These are phyloP conservation scores for Solanum hybrid DNA, from an alignment of 305 asterid species.

Conservation along the genomic window DNA sequence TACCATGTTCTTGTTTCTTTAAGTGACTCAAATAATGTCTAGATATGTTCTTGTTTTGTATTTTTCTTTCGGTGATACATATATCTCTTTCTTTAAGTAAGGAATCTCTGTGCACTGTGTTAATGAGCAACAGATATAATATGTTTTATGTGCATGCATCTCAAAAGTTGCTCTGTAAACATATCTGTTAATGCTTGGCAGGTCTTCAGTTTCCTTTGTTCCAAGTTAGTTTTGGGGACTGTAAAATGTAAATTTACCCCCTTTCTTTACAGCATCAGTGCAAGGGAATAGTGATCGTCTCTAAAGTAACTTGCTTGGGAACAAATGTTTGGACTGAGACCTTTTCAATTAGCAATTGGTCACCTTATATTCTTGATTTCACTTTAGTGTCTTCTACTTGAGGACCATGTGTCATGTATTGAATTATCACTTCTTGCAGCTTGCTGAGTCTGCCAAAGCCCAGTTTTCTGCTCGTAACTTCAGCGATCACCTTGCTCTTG, in stretches of 20 bases:
- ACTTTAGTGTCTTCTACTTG: background rate
- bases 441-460: conserved; percentile 92
- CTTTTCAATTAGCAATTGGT: background rate
- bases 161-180: background rate
- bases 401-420: conserved; percentile 7
- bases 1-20: background rate
- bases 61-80: background rate
- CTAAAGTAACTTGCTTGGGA: background rate
- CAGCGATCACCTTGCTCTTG: conserved; percentile 84
- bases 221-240: background rate
- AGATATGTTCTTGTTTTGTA: background rate
- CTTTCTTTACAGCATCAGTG: background rate
- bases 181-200: background rate
- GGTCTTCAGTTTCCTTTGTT: background rate
- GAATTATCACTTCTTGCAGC: conserved; percentile 41
- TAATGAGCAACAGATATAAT: background rate
- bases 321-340: background rate
- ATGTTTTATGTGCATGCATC: background rate
- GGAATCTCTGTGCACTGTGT: background rate
- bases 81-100: background rate
- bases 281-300: background rate
- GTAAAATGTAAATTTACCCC: background rate
- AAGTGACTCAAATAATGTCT: background rate
- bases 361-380: background rate
- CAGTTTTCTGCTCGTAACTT: conserved; percentile 78